Evolutionary conservation across 2,329 filamentous ascomycete species (phyloP), one percentile per base, ranked within the genome.

Genomic region (Alternaria longipes): DNA sequence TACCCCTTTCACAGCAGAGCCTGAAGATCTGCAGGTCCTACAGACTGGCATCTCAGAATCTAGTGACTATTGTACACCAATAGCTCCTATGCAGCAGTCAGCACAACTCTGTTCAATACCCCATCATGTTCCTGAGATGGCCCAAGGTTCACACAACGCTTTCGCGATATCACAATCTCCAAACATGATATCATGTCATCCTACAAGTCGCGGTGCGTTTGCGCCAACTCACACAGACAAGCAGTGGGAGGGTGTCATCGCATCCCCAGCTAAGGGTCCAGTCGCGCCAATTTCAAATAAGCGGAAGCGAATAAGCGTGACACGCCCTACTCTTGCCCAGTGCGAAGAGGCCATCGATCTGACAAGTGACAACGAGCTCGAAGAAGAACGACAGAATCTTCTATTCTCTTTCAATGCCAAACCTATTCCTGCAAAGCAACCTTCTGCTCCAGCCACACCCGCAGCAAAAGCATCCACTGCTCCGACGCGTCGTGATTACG

Each of bases 341-440:
- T 45, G 28, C 7, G 42, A 60, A n/a, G 60, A 36, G 9, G 24
- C 28, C 1, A 65, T 72, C n/a, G 64, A 72, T 32, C 60, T 70
- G 3, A 72, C 65, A 2, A 54, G 56, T 12, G 70, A 72, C 20
- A 52, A 49, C 0, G 61, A 62, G 16, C 22, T 45, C 18, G 60
- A 69, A 26, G 57, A 66, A 22, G 62, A 65, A 52, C 59, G 63
- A 4, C 62, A 65, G 26, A 47, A 53, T 20, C 50, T 70, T 7
- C 41, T 70, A 4, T 60, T 56, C 5, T 49, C 60, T 3, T 69
- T 69, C 61, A 64, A 56, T 32, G 55, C 38, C 8, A 59, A 26
- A 34, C 46, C 64, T 4, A 8, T 24, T n/a, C 22, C 50, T 2
- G 38, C 30, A 16, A 56, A 58, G 8, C 46, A 54, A 20, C 16